A percentile compares a stretch with the other conserved stretches of the same genome.
Evolutionary conservation across 1,139 yeast genomes (phyloP).

Genomic region (Pichia inconspicua): DNA sequence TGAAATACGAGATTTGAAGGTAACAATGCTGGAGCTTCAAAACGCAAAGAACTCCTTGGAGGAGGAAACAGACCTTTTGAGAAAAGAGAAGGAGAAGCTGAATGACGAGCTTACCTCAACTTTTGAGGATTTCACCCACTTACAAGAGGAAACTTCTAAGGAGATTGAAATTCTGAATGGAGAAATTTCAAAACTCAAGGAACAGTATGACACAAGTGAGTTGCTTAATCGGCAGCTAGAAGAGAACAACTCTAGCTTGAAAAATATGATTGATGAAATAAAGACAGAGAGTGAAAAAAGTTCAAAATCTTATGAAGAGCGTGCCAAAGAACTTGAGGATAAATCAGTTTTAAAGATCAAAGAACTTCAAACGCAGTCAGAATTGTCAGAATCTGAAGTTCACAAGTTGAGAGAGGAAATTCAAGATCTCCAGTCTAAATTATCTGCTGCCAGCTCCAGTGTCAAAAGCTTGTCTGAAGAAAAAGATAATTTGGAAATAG

Average conservation of each 20-base stretch:
- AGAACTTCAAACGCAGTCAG: background rate
- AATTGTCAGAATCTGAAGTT: background rate
- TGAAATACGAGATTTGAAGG: slow-evolving; percentile 14
- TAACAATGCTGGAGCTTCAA: slow-evolving; percentile 1
- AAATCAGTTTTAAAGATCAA: background rate
- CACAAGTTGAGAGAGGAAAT: background rate
- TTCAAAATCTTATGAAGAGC: background rate
- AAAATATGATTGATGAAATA: background rate
- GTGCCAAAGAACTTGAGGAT: background rate
- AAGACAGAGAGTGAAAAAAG: background rate
- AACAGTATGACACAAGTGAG: slow-evolving; percentile 22
- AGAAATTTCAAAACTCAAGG: slow-evolving; percentile 18
- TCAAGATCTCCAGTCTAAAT: background rate
- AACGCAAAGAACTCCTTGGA: slow-evolving; percentile 10
- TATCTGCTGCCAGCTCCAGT: background rate
- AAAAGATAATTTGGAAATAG: background rate
- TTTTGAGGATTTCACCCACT: slow-evolving; percentile 12
- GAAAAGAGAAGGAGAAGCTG: slow-evolving; percentile 11
- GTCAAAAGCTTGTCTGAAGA: background rate
- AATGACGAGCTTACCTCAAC: slow-evolving; percentile 20
- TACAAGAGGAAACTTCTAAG: slow-evolving; percentile 15
- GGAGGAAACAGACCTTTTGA: slow-evolving; percentile 8
- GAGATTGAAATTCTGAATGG: slow-evolving; percentile 16
- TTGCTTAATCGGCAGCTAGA: slow-evolving; percentile 15
- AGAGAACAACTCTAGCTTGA: slow-evolving; percentile 4